Conservation (phyloP, 139 green algal species). For the Chlamydomonas urium region DNA sequence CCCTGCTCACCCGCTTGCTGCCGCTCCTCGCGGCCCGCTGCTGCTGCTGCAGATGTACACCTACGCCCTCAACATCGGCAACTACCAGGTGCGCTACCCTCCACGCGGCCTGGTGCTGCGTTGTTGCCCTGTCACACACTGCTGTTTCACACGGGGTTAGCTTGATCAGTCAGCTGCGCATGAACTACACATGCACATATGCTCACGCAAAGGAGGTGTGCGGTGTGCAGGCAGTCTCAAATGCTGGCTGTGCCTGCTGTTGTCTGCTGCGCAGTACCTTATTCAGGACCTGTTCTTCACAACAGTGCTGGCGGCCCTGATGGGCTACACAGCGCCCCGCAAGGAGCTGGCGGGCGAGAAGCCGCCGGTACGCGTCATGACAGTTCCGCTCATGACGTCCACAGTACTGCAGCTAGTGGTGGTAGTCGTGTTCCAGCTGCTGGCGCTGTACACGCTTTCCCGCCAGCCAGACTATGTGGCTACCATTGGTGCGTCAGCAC, state of each 20-base stretch:
- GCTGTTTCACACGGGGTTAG: no score
- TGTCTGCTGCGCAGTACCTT: conserved; percentile 11
- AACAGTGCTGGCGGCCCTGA: conserved; percentile 58
- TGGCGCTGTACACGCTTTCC: conserved; percentile 23
- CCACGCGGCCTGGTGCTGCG: no score
- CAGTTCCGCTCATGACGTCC: conserved; percentile 42
- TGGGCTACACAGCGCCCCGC: conserved; percentile 66
- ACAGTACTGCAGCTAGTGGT: conserved; percentile 50
- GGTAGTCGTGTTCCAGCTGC: conserved; percentile 51
- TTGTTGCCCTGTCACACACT: no score
- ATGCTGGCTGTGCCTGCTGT: no score
- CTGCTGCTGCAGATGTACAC: no score
- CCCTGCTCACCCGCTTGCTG: no score
- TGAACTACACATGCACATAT: no score
- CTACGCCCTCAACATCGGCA: conserved; percentile 54
- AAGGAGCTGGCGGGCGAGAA: conserved; percentile 27
- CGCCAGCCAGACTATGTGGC: conserved; percentile 19
- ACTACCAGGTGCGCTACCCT: conserved; percentile 56
- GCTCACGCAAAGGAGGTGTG: no score
- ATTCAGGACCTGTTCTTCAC: conserved; percentile 61
- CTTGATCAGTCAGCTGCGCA: no score
- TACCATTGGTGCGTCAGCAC: no score
- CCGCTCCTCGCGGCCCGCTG: no score
- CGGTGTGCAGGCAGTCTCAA: no score
- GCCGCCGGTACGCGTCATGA: conserved; percentile 53